Conservation (phyloP, 1,139 yeast species). For the Pichia terricola region DNA sequence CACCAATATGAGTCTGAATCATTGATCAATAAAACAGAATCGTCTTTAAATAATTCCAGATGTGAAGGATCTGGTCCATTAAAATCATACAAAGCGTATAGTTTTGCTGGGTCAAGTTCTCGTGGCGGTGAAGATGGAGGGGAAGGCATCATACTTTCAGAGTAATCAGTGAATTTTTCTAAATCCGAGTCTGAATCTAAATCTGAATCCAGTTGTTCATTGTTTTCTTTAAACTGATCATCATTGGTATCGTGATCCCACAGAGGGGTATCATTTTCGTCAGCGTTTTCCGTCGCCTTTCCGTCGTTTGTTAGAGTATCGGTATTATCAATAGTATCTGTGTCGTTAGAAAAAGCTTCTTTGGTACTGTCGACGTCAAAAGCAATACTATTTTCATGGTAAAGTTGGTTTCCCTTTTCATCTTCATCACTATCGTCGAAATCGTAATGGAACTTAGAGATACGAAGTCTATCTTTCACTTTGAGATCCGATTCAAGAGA, state of each 20-base stretch:
- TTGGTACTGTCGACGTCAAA: too few relatives aligned
- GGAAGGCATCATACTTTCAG: conserved; percentile 34
- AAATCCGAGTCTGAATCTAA: not conserved
- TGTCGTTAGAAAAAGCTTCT: too few relatives aligned
- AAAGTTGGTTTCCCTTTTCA: too few relatives aligned
- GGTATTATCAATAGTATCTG: not conserved
- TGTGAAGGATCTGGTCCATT: conserved; percentile 93
- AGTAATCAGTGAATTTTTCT: conserved; percentile 18
- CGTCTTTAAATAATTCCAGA: conserved; percentile 71
- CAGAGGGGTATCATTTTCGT: conserved; percentile 3
- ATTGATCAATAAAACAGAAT: conserved; percentile 70
- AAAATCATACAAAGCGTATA: conserved; percentile 82
- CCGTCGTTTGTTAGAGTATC: not conserved
- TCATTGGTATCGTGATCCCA: conserved; percentile 10
- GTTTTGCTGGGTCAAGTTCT: conserved; percentile 73
- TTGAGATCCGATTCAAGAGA: too few relatives aligned
- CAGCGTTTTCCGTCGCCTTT: not conserved
- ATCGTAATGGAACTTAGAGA: too few relatives aligned
- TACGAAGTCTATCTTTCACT: too few relatives aligned
- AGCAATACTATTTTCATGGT: too few relatives aligned
- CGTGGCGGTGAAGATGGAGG: conserved; percentile 77
- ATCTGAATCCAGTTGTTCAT: not conserved
- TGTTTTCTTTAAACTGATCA: conserved; percentile 14
- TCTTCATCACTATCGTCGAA: too few relatives aligned
- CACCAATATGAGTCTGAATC: conserved; percentile 97